These are phyloP conservation scores for Acmispon strigosus DNA, from an alignment of 306 rosid genomes.

Conservation along the genomic window DNA sequence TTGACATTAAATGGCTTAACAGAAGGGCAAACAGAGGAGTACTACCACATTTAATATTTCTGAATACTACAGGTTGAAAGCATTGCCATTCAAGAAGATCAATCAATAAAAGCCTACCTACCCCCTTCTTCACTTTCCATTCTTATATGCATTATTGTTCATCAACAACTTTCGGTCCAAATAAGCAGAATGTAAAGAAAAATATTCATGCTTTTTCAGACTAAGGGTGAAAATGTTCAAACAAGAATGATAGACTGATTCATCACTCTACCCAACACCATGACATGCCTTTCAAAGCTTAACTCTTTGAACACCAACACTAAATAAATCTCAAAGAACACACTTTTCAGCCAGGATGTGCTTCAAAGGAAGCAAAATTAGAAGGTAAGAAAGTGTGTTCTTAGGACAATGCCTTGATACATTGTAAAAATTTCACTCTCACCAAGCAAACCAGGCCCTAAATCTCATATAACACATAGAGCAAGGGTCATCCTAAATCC, in stretches of 20 bases:
- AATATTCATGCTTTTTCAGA: neutral
- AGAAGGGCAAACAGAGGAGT: neutral
- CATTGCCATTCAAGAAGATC: conserved; percentile 6
- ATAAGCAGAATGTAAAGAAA: neutral
- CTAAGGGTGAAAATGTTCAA: neutral
- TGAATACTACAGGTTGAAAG: neutral
- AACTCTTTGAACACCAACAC: neutral
- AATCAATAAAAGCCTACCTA: neutral
- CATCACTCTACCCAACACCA: neutral
- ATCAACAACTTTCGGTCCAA: neutral
- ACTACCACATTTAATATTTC: conserved; percentile 1
- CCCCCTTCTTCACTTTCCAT: neutral
- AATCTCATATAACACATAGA: neutral
- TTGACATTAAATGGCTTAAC: neutral
- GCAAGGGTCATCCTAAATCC: neutral
- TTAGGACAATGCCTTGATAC: neutral
- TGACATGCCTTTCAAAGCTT: neutral
- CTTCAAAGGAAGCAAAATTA: neutral
- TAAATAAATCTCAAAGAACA: neutral
- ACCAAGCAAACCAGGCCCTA: no score
- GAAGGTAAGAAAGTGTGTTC: neutral
- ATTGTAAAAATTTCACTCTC: neutral
- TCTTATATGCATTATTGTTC: neutral
- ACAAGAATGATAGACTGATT: neutral
- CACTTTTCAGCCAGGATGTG: neutral